Evolutionary conservation across 257 asterid genomes (phyloP), one percentile per base, ranked within the genome.

Genomic region (Thymus mandschuricus): DNA sequence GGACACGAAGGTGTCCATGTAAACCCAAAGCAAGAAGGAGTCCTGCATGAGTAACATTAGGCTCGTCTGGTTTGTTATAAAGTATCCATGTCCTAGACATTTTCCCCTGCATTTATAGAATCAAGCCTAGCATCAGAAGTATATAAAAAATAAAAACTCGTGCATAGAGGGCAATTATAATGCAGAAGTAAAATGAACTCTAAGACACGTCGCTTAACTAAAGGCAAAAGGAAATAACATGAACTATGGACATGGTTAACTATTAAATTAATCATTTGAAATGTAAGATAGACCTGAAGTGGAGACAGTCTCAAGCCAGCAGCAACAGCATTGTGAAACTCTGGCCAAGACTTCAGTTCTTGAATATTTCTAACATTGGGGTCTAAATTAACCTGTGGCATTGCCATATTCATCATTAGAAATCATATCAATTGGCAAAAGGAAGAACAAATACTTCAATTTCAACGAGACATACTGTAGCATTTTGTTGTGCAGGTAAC

Each of bases 301-400:
- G 98, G 96, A 79, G 98, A 87, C 68, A 91, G 87, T 75, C 95
- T 89, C 82, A 94, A 81, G 76, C 99, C 99, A 72, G 99, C 91
- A 74, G 99, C 98, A 76, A 94, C 98, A 52, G 98, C 98, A 82
- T 94, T 94, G 86, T 94, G 98, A 83, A 94, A 94, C 85, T 94
- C 99, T 15, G 99, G 97, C 98, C 99, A 94, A 78, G 88, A 85
- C 74, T 86, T 89, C 28, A 94, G 88, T 62, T 94, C 99, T 76
- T 86, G 98, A 66, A 92, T 79, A 78, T 91, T 94, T 86, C 97
- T 87, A 72, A 86, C 75, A 62, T 88, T 91, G 43, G 98, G 93
- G 62, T 94, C 99, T 71, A 94, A 76, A 73, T 89, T 94, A 75
- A 94, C 95, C 99, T 94, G 89, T 79, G 75, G 21, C 61, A 80